Percentiles rank a stretch among this genome's conserved stretches.
These are phyloP conservation scores for Trypanosoma rangeli DNA, from an alignment of 208 protist genomes.

Conservation along the genomic window DNA sequence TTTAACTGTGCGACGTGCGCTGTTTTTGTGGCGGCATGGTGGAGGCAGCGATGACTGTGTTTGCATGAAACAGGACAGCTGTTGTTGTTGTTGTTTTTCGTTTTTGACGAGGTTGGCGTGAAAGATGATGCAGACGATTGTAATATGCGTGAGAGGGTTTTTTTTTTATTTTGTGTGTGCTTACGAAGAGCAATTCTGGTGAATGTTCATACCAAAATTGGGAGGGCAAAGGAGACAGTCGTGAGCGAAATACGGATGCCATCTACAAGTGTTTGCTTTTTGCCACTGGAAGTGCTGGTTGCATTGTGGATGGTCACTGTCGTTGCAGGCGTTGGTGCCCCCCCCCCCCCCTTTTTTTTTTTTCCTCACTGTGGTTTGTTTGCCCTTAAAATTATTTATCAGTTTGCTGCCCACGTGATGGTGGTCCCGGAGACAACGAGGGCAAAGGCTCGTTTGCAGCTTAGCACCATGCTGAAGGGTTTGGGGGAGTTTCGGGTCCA, in stretches of 20 bases:
- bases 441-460: slow-evolving; percentile 33
- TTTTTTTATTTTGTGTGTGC: background rate
- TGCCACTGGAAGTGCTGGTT: background rate
- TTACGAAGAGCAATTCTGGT: background rate
- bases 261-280: background rate
- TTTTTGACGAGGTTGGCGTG: background rate
- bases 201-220: background rate
- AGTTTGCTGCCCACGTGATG: slow-evolving; percentile 8
- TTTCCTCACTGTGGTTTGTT: background rate
- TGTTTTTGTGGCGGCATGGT: slow-evolving; percentile 4
- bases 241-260: background rate
- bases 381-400: background rate
- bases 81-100: slow-evolving; percentile 5
- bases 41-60: background rate
- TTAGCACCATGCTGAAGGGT: slow-evolving; percentile 40
- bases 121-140: background rate
- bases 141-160: background rate
- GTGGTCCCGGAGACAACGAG: slow-evolving; percentile 11
- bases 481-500: slow-evolving; percentile 66
- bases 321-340: background rate
- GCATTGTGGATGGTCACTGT: background rate
- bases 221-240: background rate
- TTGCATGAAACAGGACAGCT: background rate
- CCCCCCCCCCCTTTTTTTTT: too few species aligned
- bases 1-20: slow-evolving; percentile 12